Evolutionary conservation across 352 stramenopile species (phyloP), one percentile per base, ranked within the genome.

Genomic region (Globisporangium megalacanthum): DNA sequence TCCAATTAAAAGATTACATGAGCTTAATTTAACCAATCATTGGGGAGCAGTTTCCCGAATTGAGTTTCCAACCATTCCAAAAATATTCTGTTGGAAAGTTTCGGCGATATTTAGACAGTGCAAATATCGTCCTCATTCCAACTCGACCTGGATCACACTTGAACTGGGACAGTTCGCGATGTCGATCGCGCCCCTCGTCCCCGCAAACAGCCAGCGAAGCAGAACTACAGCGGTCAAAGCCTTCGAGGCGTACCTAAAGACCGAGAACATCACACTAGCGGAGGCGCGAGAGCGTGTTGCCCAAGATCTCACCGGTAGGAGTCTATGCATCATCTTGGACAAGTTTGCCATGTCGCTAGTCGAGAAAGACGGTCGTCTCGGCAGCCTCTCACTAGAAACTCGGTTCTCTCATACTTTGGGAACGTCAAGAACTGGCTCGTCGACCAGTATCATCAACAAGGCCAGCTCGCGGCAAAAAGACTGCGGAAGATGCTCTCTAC

Each of bases 31-130:
- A 8, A 39, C 35, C 10, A 39, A 39, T 39, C 35, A 39, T 39
- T 8, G 35, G 2, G 35, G 2, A 39, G 35, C 6, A 39, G 35
- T 39, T 2, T 39, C 2, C 35, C 35, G 35, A 39, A 8, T 8
- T 39, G 3, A 49, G 11, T 11, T 14, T 14, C 35, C 35, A 39
- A 39, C 6, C 35, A 39, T 39, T 52, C 47, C 47, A 52, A 52
- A 22, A 35, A 52, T 39, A 52, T 52, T 10, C 14, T 22, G 1
- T 52, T 52, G 47, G 48, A 53, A 53, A 53, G 35, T 39, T 39
- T 39, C 7, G 35, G 35, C 35, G 35, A 39, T 8, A 39, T 39
- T 39, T 13, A 53, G 29, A 53, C 19, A 48, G 17, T 6, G 17
- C 19, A 42, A 41, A 14, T 42, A 42, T 53, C 6, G 35, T 39